These are phyloP conservation scores for Metschnikowia drakensbergensis DNA, from an alignment of 805 yeast genomes.

Conservation along the genomic window DNA sequence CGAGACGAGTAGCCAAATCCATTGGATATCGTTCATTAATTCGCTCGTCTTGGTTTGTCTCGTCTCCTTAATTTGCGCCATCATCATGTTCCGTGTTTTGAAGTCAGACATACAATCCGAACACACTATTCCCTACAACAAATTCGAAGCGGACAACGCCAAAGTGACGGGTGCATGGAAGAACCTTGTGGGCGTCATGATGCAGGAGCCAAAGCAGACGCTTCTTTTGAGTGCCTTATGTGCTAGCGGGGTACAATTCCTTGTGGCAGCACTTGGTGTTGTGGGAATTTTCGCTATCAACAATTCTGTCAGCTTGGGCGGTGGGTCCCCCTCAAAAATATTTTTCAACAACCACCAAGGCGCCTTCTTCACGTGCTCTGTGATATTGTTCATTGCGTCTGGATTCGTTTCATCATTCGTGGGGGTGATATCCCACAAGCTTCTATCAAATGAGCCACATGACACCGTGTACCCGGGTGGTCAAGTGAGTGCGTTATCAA, in stretches of 20 bases:
- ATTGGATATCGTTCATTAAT: conserved; percentile 75
- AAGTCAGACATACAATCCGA: conserved; percentile 46
- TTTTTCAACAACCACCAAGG: conserved; percentile 66
- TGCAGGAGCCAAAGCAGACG: conserved; percentile 47
- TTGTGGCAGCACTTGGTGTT: conserved; percentile 61
- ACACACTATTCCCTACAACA: conserved; percentile 12
- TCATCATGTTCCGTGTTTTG: conserved; percentile 56
- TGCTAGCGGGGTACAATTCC: conserved; percentile 72
- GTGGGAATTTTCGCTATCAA: conserved; percentile 47
- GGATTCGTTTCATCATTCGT: conserved; percentile 73
- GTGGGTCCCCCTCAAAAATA: conserved; percentile 41
- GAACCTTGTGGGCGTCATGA: conserved; percentile 50
- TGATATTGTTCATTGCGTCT: conserved; percentile 59
- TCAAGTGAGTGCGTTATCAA: conserved; percentile 22
- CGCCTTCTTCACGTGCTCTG: conserved; percentile 58
- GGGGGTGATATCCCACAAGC: conserved; percentile 59
- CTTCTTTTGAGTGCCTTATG: conserved; percentile 52
- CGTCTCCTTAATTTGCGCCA: conserved; percentile 60
- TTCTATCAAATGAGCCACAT: conserved; percentile 40
- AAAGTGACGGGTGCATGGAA: conserved; percentile 41
- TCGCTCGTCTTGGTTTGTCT: conserved; percentile 62
- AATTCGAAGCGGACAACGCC: background rate
- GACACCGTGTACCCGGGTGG: conserved; percentile 23
- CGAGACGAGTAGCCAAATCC: conserved; percentile 48
- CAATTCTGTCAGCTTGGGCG: conserved; percentile 24